Evolutionary conservation across 176 grass and related monocot genomes (phyloP).

Genomic region (Triticum aestivum): DNA sequence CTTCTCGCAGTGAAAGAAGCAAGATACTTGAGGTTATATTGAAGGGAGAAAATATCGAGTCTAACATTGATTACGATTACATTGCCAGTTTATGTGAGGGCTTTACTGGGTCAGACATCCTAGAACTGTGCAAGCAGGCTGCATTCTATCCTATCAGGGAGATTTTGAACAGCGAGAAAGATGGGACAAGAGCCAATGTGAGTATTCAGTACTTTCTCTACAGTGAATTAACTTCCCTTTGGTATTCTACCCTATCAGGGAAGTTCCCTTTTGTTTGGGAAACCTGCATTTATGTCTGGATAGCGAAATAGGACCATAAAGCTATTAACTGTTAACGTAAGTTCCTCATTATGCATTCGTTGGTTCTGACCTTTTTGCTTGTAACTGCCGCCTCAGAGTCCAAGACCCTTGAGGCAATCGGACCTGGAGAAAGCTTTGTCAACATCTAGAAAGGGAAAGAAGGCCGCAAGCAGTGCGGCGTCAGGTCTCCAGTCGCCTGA

Average conservation of each 20-base stretch:
- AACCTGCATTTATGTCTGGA: neutral
- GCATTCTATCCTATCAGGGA: constrained; percentile 93
- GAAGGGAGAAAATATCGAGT: constrained; percentile 75
- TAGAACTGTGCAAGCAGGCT: constrained; percentile 93
- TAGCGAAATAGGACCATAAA: neutral
- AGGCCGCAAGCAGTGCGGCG: constrained; percentile 15
- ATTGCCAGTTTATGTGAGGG: constrained; percentile 83
- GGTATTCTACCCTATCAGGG: neutral
- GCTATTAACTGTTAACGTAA: neutral
- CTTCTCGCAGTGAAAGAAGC: constrained; percentile 75
- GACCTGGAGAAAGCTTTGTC: constrained; percentile 76
- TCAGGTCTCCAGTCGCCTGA: constrained; percentile 44
- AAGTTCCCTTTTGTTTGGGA: too few species aligned
- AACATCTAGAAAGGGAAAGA: constrained; percentile 76
- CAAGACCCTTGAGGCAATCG: constrained; percentile 63
- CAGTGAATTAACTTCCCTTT: neutral
- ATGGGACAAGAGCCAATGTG: constrained; percentile 52
- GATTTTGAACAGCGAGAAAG: constrained; percentile 78
- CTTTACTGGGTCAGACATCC: constrained; percentile 93
- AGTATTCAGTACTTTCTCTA: constrained; percentile 29
- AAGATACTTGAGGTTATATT: constrained; percentile 91
- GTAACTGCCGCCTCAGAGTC: constrained; percentile 48
- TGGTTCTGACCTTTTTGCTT: constrained; percentile 16
- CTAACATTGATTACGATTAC: constrained; percentile 70
- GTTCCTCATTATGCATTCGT: neutral